phyloP scores from a whole-genome alignment of 2,329 filamentous ascomycete genomes.

The Colletotrichum lindemuthianum region DNA sequence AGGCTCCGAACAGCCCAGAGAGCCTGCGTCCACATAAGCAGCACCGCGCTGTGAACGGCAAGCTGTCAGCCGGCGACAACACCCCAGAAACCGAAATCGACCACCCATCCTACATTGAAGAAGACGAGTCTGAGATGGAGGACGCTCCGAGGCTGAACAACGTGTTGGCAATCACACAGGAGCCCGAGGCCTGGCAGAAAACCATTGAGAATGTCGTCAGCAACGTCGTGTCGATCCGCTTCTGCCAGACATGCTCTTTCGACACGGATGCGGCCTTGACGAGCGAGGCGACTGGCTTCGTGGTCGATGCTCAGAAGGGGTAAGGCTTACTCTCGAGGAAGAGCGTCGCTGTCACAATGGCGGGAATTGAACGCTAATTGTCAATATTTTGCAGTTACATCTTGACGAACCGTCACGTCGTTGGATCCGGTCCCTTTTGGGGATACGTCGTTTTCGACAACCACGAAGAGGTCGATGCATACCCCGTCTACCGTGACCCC shows the following conservation, averaged over 20 bases:
- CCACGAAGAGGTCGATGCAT: slow-evolving; percentile 95
- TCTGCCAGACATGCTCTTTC: slow-evolving; percentile 97
- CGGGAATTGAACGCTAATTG: background rate
- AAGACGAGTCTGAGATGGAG: slow-evolving; percentile 53
- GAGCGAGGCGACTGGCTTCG: slow-evolving; percentile 96
- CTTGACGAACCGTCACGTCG: slow-evolving; percentile 90
- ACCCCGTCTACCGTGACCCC: slow-evolving; percentile 96
- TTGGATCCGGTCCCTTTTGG: slow-evolving; percentile 95
- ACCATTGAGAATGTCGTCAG: slow-evolving; percentile 94
- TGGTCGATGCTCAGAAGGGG: slow-evolving; percentile 93
- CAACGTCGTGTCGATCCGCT: slow-evolving; percentile 98
- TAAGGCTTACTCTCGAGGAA: slow-evolving; percentile 53
- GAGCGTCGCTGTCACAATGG: background rate
- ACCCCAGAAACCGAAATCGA: slow-evolving; percentile 53
- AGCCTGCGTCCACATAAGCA: slow-evolving; percentile 53
- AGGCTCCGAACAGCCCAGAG: slow-evolving; percentile 56
- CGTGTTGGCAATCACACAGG: slow-evolving; percentile 35
- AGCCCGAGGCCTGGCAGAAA: slow-evolving; percentile 81
- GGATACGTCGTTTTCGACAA: slow-evolving; percentile 99
- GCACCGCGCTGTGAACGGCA: slow-evolving; percentile 57
- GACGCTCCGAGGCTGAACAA: slow-evolving; percentile 45
- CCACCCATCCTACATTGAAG: slow-evolving; percentile 43
- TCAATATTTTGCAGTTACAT: slow-evolving; percentile 67
- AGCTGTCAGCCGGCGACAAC: slow-evolving; percentile 59
- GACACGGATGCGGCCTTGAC: slow-evolving; percentile 95